Percentiles rank a stretch among this genome's conserved stretches.
These are phyloP conservation scores for Solanum sejunctum DNA, from an alignment of 257 asterid species.

Conservation along the genomic window DNA sequence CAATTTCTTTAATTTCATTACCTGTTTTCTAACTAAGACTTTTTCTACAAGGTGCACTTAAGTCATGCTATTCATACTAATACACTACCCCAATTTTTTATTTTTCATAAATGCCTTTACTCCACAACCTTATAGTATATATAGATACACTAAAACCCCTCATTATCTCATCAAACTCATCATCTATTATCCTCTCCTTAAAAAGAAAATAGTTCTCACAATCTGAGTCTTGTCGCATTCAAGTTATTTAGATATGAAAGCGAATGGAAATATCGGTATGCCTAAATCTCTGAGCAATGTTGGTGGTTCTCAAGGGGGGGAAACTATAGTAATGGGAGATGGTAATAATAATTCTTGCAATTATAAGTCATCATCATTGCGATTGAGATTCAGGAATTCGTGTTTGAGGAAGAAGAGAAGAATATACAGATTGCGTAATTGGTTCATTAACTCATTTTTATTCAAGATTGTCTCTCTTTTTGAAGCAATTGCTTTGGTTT, in stretches of 20 bases:
- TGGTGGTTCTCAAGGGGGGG: constrained; percentile 9
- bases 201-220: background rate
- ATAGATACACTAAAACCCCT: background rate
- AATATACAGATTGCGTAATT: constrained; percentile 27
- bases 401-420: constrained; percentile 19
- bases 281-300: constrained; percentile 7
- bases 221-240: too few relatives aligned
- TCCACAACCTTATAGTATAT: background rate
- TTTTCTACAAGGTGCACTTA: too few relatives aligned
- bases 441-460: constrained; percentile 49
- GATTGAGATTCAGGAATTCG: constrained; percentile 29
- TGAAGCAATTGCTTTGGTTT: constrained; percentile 51
- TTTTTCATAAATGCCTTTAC: background rate
- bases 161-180: too few relatives aligned
- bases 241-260: constrained; percentile 27
- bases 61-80: background rate
- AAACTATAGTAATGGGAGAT: background rate
- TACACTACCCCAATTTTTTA: background rate
- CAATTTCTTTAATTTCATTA: background rate
- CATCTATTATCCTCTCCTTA: too few relatives aligned
- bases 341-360: background rate
- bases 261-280: constrained; percentile 18
- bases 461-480: constrained; percentile 46
- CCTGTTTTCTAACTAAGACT: background rate
- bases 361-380: constrained; percentile 4